Percentiles rank a stretch among this genome's conserved stretches.
Conservation (phyloP, 2,329 filamentous ascomycete species). For the Lecanosticta acicola region DNA sequence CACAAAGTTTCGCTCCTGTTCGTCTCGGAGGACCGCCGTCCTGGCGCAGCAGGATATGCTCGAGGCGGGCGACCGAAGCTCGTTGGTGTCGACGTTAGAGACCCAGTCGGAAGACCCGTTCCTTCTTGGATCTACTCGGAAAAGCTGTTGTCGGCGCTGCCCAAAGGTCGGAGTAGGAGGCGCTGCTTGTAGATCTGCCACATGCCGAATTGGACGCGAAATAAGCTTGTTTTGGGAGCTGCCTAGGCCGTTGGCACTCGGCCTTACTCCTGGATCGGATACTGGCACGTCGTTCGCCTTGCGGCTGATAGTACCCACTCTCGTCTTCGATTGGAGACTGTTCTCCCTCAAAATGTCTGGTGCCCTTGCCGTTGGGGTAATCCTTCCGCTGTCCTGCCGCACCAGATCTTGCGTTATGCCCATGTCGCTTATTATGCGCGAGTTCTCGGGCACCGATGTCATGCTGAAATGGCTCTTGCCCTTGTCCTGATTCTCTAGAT, state of each 20-base stretch:
- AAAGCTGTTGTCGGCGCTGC: not conserved
- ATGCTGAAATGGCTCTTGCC: conserved; percentile 14
- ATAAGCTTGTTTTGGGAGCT: conserved; percentile 6
- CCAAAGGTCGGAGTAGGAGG: conserved; percentile 1
- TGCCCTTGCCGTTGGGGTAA: not conserved
- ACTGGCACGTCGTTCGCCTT: not conserved
- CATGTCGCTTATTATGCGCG: conserved; percentile 8
- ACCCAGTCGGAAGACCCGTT: conserved; percentile 4
- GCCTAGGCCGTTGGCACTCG: not conserved
- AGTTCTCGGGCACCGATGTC: conserved; percentile 6
- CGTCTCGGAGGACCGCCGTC: not conserved
- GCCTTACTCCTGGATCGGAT: not conserved
- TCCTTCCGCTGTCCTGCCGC: not conserved
- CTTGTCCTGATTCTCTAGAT: conserved; percentile 6
- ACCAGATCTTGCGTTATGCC: conserved; percentile 4
- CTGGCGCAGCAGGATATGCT: not conserved
- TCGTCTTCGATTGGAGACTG: not conserved
- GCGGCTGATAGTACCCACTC: not conserved
- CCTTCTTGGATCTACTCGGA: not conserved
- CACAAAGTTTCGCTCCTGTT: not conserved
- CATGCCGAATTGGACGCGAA: conserved; percentile 9
- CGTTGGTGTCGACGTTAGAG: not conserved
- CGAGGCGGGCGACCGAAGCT: not conserved
- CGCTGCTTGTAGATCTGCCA: conserved; percentile 1
- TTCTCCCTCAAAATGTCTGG: not conserved